Evolutionary conservation across 371 early-diverging fungal species (phyloP), one percentile per base, ranked within the genome.

Genomic region (Apophysomyces trapeziformis): DNA sequence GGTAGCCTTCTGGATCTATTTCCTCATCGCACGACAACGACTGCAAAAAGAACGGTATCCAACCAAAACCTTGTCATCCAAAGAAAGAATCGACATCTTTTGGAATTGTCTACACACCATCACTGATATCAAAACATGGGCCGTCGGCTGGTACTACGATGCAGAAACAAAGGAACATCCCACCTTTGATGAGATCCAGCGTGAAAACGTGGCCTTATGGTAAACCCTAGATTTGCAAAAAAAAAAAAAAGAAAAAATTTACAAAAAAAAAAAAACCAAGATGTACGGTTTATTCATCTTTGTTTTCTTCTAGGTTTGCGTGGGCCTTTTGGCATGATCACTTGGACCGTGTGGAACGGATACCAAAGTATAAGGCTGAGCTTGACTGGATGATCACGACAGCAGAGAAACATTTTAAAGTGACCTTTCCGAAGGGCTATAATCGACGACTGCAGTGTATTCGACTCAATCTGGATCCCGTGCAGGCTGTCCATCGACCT

Each of bases 401-500:
- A 0, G 58, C 85, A n/a, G 89, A 89, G 65, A 45, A 64, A 12
- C 54, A 65, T 11, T 81, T 76, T 47, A 50, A 69, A 7, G 47
- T 87, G 57, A 66, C 75, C 47, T 80, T 91, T 58, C 65, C 80
- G 12, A 56, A 75, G 5, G 89, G 89, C 6, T 75, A 75, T 62
- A 91, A 90, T 70, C 61, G 72, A 5, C 47, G 77, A 0, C 64
- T 88, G 36, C 64, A 75, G 21, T 85, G 88, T 50, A 85, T 90
- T 58, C 79, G 86, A 11, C 78, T 90, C 35, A 82, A 77, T 18
- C 74, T 88, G 39, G 90, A 91, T 58, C 84, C 86, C 4, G 82
- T 91, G 39, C 66, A 83, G 35, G 88, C 89, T 7, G 68, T 79
- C 16, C 86, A 87, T 60, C 85, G 89, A 11, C 90, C 92, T 1